Evolutionary conservation across 306 rosid species (phyloP), one percentile per base, ranked within the genome.

Genomic region (Vachellia collinsii): DNA sequence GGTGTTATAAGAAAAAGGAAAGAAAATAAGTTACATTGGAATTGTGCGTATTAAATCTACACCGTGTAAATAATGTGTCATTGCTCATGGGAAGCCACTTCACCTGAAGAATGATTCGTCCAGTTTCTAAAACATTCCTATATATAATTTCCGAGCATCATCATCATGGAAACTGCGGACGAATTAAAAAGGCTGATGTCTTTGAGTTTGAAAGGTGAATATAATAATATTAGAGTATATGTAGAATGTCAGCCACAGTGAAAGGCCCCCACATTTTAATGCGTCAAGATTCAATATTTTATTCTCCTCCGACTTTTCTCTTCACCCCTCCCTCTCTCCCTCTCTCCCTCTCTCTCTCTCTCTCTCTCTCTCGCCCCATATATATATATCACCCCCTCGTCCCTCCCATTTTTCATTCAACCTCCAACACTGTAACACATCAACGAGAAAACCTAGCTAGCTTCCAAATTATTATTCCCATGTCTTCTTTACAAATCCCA

Each of bases 401-500:
- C 34, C 4, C 63, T 25, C 11, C 19, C 16, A 0, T 0, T 0
- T 61, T 4, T 61, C 66, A 61, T 11, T 22, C 66, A 25, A 23
- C 20, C 4, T 11, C 17, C 14, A 47, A 47, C 13, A 22, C 63
- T 19, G 20, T 19, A 53, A 53, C 65, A 20, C 37, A 59, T 41
- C 19, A 11, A 6, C 34, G n/a, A 63, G 41, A 63, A 63, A 13
- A 34, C 69, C 41, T 12, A 17, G 58, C 41, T 8, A 10, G 13
- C 17, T 34, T 63, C 39, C n/a, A 63, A 5, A 53, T 29, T 34
- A 63, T 63, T 34, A 19, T n/a, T n/a, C 39, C 82, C 86, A 67
- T 67, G 72, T 9, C 50, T 39, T 38, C 50, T 67, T 51, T 88
- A 37, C 89, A 82, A 79, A 42, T 84, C 56, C 75, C 84, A 63